A percentile compares a stretch with the other conserved stretches of the same genome.
These are phyloP conservation scores for Cryoendolithus antarcticus DNA, from an alignment of 2,329 filamentous ascomycete species.

Conservation along the genomic window DNA sequence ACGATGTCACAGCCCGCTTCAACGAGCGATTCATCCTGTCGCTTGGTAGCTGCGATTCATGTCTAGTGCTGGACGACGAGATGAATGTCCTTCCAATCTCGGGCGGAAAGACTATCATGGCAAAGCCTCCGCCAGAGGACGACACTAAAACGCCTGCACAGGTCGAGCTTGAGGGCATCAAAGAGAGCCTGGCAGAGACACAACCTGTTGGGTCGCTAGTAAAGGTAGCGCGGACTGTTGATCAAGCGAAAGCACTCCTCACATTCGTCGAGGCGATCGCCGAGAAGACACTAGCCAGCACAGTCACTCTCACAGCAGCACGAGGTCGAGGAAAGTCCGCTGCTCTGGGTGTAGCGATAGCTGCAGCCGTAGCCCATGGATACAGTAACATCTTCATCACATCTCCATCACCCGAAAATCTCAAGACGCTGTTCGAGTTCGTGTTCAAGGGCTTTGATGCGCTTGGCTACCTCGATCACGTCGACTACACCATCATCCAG, in stretches of 20 bases:
- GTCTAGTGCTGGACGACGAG: conserved; percentile 93
- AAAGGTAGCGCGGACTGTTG: conserved; percentile 75
- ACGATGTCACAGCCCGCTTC: conserved; percentile 88
- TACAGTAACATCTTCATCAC: conserved; percentile 99
- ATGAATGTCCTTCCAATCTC: conserved; percentile 95
- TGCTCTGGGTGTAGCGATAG: conserved; percentile 84
- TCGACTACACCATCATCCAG: conserved; percentile 96
- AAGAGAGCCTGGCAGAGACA: conserved; percentile 73
- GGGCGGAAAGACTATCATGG: conserved; percentile 78
- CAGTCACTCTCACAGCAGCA: conserved; percentile 83
- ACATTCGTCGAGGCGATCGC: conserved; percentile 94
- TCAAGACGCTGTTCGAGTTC: conserved; percentile 97
- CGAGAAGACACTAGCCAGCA: conserved; percentile 89
- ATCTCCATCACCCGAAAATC: conserved; percentile 90
- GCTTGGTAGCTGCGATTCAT: conserved; percentile 86
- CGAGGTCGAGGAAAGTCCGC: conserved; percentile 96
- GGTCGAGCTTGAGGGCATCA: conserved; percentile 70
- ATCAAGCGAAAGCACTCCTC: conserved; percentile 92
- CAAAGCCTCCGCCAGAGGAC: conserved; percentile 67
- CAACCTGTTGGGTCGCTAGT: conserved; percentile 78
- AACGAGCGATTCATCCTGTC: conserved; percentile 96
- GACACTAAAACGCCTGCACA: conserved; percentile 58
- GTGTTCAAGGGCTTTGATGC: conserved; percentile 97
- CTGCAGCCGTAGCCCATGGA: conserved; percentile 84
- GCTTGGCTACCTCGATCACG: conserved; percentile 83